Evolutionary conservation across 768 basidiomycete species (phyloP).

Genomic region (Mycena alexandri): DNA sequence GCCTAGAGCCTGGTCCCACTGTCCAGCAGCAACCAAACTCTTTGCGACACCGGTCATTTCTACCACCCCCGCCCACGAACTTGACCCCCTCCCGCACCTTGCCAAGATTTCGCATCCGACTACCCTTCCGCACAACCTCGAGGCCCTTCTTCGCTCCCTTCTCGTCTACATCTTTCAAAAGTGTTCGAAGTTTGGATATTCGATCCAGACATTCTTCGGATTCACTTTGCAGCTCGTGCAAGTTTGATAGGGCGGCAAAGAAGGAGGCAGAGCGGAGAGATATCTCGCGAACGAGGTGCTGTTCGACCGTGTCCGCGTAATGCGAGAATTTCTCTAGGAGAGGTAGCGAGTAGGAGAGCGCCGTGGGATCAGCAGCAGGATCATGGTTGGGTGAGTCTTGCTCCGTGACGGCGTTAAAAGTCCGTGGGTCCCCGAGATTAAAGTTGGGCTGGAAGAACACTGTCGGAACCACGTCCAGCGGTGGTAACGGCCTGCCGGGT

Average conservation of each 20-base stretch:
- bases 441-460: constrained; percentile 87
- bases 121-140: constrained; percentile 75
- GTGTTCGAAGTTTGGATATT: constrained; percentile 76
- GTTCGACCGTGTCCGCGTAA: constrained; percentile 93
- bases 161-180: constrained; percentile 82
- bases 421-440: constrained; percentile 83
- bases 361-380: constrained; percentile 64
- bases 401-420: constrained; percentile 83
- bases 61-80: constrained; percentile 75
- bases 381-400: constrained; percentile 55
- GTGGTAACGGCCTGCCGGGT: constrained; percentile 66
- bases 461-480: constrained; percentile 80
- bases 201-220: constrained; percentile 85
- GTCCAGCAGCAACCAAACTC: constrained; percentile 82
- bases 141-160: constrained; percentile 85
- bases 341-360: constrained; percentile 76
- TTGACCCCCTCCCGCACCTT: constrained; percentile 72
- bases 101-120: constrained; percentile 70
- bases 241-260: constrained; percentile 95
- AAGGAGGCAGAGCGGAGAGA: constrained; percentile 92
- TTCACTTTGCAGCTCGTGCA: constrained; percentile 92
- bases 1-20: constrained; percentile 88
- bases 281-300: constrained; percentile 94
- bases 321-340: constrained; percentile 92
- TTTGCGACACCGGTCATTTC: constrained; percentile 83